phyloP scores from a whole-genome alignment of 2,329 filamentous ascomycete species.

The Pseudogymnoascus sp. region DNA sequence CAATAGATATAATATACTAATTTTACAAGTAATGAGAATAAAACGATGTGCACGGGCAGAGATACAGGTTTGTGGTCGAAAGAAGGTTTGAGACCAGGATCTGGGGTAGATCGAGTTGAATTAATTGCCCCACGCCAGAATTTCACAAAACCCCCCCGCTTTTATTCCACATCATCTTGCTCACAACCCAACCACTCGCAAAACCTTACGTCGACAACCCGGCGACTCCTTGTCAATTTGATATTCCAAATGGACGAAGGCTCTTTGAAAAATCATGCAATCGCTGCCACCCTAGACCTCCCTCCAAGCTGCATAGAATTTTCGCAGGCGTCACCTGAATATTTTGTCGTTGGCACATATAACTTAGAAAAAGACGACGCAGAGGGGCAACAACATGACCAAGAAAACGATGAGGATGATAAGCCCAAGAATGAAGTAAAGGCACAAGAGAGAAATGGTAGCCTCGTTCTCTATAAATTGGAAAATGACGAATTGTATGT shows the following conservation, averaged over 20 bases:
- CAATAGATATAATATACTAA: not conserved
- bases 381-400: constrained; percentile 8
- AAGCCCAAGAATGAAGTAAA: constrained; percentile 23
- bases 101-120: not conserved
- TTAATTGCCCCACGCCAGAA: constrained; percentile 7
- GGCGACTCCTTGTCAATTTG: not conserved
- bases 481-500: constrained; percentile 50
- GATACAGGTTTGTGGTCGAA: not conserved
- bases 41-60: not conserved
- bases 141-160: not conserved
- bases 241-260: constrained; percentile 8
- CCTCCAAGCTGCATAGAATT: constrained; percentile 77
- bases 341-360: constrained; percentile 81
- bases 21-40: not conserved
- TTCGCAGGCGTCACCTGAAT: constrained; percentile 51
- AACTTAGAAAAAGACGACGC: constrained; percentile 51
- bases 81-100: constrained; percentile 1
- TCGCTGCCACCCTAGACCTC: constrained; percentile 48
- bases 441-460: constrained; percentile 63
- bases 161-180: not conserved
- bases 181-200: not conserved
- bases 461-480: constrained; percentile 60
- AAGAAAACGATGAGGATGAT: constrained; percentile 7
- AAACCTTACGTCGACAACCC: not conserved
- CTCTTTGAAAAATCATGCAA: not conserved